Evolutionary conservation across 495 filamentous ascomycete genomes (phyloP).

Genomic region (Neurospora sp.): DNA sequence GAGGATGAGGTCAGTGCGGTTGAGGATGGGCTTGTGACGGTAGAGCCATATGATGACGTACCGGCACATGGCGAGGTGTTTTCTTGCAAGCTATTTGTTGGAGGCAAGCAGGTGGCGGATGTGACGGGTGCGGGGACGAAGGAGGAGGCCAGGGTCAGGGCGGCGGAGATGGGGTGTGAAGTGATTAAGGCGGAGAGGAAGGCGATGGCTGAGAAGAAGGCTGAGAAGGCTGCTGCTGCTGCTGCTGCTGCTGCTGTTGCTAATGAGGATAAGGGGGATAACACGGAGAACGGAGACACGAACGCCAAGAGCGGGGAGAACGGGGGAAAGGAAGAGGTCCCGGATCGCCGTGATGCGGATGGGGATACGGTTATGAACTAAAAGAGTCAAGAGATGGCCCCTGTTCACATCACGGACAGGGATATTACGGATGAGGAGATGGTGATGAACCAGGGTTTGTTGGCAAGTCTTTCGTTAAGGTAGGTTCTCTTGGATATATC

Average conservation of each 20-base stretch:
- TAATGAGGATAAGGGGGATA: neutral
- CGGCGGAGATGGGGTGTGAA: conserved; percentile 40
- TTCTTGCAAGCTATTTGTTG: conserved; percentile 42
- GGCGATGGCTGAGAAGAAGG: neutral
- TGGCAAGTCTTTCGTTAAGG: neutral
- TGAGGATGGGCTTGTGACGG: conserved; percentile 7
- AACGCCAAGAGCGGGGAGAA: neutral
- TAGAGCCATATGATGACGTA: conserved; percentile 7
- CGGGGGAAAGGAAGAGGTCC: neutral
- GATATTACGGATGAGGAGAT: neutral
- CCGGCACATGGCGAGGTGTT: conserved; percentile 18
- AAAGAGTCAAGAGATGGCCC: neutral
- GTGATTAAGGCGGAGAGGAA: conserved; percentile 9
- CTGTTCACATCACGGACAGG: neutral
- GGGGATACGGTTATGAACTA: neutral
- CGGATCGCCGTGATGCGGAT: neutral
- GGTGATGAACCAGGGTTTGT: neutral
- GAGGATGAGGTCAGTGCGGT: conserved; percentile 42
- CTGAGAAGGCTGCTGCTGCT: neutral
- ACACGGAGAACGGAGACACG: neutral
- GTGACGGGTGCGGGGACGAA: conserved; percentile 36
- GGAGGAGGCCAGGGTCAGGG: conserved; percentile 48
- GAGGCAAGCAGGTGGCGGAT: conserved; percentile 33
- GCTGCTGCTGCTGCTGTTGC: neutral
- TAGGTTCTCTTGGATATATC: neutral